Evolutionary conservation across 106 monocot species (phyloP).

Genomic region (Dendrobium huoshanense): DNA sequence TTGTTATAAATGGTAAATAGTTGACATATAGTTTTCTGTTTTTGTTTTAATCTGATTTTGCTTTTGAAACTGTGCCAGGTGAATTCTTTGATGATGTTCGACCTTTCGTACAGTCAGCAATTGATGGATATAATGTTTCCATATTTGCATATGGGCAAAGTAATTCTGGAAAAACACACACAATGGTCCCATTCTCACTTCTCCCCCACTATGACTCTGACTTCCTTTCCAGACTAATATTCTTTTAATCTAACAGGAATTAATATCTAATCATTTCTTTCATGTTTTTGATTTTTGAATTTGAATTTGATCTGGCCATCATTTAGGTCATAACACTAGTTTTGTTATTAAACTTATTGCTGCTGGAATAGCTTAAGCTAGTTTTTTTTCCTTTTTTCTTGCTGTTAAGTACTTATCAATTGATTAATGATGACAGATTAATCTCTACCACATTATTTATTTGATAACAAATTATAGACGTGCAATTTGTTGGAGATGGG

Average conservation of each 20-base stretch:
- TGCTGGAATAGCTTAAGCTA: no score
- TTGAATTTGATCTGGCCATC: no score
- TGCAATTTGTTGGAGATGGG: not conserved
- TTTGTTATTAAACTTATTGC: no score
- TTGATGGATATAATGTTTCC: conserved; percentile 93
- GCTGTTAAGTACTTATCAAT: not conserved
- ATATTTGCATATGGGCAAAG: conserved; percentile 92
- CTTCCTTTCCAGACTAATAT: not conserved
- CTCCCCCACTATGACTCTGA: not conserved
- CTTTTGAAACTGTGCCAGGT: conserved; percentile 39
- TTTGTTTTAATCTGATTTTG: not conserved
- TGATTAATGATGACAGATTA: no score
- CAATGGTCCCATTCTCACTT: conserved; percentile 47
- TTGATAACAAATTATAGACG: no score
- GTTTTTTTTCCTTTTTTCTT: not conserved
- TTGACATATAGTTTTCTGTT: not conserved
- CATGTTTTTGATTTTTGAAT: not conserved
- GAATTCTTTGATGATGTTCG: conserved; percentile 82
- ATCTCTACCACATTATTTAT: no score
- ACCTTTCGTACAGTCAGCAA: conserved; percentile 85
- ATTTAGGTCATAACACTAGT: no score
- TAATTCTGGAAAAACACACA: conserved; percentile 88
- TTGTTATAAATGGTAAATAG: not conserved
- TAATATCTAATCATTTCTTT: not conserved
- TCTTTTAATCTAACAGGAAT: not conserved